Conservation (phyloP, 2,329 filamentous ascomycete genomes). For the Apiospora rasikravindrae region DNA sequence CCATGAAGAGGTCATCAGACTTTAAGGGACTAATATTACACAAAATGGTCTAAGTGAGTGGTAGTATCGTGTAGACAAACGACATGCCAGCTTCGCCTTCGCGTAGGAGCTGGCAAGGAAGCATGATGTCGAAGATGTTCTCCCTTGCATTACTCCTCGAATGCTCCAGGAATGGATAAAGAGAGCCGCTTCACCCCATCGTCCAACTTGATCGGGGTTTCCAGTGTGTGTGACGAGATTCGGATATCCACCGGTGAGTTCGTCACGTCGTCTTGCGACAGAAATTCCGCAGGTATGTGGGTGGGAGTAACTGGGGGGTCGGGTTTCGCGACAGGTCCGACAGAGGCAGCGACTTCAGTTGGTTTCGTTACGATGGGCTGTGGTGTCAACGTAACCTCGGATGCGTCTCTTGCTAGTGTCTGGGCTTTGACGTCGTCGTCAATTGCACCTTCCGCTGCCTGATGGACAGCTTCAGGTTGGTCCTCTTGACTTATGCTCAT, state of each 20-base stretch:
- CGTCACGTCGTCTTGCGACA: slow-evolving; percentile 13
- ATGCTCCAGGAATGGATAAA: slow-evolving; percentile 20
- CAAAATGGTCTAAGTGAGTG: slow-evolving; percentile 7
- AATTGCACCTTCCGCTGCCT: not conserved
- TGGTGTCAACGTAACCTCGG: slow-evolving; percentile 11
- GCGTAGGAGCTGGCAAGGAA: not conserved
- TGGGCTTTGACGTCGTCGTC: not conserved
- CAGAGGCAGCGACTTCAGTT: not conserved
- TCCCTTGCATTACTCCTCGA: slow-evolving; percentile 2
- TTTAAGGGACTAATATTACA: slow-evolving; percentile 20
- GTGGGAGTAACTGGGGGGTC: not conserved
- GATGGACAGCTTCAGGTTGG: not conserved
- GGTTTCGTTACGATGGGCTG: not conserved
- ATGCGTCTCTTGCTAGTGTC: not conserved
- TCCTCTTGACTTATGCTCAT: slow-evolving; percentile 43
- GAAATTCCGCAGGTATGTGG: not conserved
- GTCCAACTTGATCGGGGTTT: not conserved
- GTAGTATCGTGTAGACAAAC: slow-evolving; percentile 12
- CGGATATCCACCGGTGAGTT: not conserved
- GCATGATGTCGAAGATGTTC: not conserved
- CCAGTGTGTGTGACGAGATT: not conserved
- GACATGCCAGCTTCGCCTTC: not conserved
- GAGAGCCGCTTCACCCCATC: slow-evolving; percentile 18
- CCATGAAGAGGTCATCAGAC: not conserved
- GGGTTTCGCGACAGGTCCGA: not conserved